Conservation (phyloP, 176 grass and related monocot genomes). For the Aegilops sharonensis region DNA sequence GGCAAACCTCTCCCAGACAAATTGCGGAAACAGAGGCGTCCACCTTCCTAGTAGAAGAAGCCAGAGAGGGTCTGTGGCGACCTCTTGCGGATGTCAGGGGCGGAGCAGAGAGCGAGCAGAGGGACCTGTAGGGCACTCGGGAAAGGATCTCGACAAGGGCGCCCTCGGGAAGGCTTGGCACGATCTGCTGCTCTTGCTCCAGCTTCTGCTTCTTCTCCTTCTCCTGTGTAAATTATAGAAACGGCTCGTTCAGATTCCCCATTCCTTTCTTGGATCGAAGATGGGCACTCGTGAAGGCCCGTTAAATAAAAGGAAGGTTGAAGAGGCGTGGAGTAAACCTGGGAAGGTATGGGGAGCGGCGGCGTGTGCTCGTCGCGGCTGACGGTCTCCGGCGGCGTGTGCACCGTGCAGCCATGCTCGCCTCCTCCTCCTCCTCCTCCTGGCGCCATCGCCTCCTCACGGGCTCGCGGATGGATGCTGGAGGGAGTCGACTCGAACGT, state of each 20-base stretch:
- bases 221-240: neutral
- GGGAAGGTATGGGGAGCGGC: neutral
- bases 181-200: neutral
- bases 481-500: neutral
- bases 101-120: neutral
- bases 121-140: neutral
- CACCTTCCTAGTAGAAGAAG: neutral
- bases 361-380: neutral
- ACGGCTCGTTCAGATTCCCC: neutral
- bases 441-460: neutral
- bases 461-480: neutral
- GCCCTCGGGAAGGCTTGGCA: neutral
- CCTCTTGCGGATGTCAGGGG: neutral
- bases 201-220: neutral
- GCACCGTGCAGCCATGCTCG: neutral
- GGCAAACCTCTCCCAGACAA: neutral
- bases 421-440: neutral
- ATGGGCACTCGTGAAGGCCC: neutral
- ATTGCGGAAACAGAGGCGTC: neutral
- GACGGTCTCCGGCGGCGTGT: neutral
- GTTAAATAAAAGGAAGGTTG: neutral
- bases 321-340: neutral
- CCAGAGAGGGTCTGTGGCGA: neutral
- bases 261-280: neutral
- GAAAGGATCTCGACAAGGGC: neutral